These are phyloP conservation scores for Haplographium delicatum DNA, from an alignment of 495 filamentous ascomycete species.

Conservation along the genomic window DNA sequence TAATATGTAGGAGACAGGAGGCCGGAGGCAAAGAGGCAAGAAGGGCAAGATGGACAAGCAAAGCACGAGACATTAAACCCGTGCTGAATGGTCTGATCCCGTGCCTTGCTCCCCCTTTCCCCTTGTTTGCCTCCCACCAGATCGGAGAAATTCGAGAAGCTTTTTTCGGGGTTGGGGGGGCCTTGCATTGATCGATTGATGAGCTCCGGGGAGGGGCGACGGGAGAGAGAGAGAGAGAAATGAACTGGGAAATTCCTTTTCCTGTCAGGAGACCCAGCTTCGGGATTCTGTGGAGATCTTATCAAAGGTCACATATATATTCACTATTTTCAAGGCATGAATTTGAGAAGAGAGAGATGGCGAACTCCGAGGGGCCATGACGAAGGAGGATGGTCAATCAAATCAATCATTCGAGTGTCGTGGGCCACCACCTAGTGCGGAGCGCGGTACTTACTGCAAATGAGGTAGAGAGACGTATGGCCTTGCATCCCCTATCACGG, in stretches of 20 bases:
- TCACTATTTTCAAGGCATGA: not conserved
- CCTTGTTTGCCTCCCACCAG: no score
- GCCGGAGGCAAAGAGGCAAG: no score
- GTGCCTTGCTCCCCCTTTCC: no score
- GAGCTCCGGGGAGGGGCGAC: slow-evolving; percentile 5
- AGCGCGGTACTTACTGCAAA: no score
- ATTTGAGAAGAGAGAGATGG: no score
- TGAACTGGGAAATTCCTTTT: not conserved
- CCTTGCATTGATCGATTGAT: slow-evolving; percentile 18
- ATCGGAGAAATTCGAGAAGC: slow-evolving; percentile 17
- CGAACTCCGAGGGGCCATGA: no score
- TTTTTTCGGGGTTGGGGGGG: no score
- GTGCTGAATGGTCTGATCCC: slow-evolving; percentile 14
- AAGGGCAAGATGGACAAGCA: no score
- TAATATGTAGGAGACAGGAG: no score
- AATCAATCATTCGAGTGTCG: not conserved
- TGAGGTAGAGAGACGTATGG: no score
- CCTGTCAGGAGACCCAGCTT: not conserved
- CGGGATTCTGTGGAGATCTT: not conserved
- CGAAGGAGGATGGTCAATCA: not conserved
- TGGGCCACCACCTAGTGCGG: not conserved
- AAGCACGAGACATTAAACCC: slow-evolving; percentile 9
- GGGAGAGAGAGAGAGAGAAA: not conserved
- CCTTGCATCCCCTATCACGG: no score
- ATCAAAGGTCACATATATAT: not conserved